These are phyloP conservation scores for Jaminaea rosea DNA, from an alignment of 1,284 basidiomycete genomes.

Conservation along the genomic window DNA sequence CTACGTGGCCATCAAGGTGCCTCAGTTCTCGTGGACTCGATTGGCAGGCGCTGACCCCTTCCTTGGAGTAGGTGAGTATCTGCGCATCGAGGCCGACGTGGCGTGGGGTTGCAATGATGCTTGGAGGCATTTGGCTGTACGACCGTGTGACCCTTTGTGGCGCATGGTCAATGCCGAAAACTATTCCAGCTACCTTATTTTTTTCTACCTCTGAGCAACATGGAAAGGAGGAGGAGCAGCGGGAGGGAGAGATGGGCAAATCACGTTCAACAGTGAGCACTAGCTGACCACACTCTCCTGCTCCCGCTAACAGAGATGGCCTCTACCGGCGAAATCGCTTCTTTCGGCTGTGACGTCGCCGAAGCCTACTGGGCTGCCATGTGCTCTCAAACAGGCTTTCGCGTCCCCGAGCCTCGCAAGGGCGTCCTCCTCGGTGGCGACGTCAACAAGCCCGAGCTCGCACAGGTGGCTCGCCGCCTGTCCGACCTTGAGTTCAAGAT, in stretches of 20 bases:
- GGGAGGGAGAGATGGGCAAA: no score
- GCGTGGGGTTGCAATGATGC: conserved; percentile 6
- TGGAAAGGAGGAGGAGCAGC: no score
- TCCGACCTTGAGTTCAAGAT: conserved; percentile 72
- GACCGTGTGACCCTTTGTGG: neutral
- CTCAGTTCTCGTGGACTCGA: conserved; percentile 98
- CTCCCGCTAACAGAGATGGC: conserved; percentile 70
- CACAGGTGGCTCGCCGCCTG: conserved; percentile 60
- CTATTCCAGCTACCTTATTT: conserved; percentile 11
- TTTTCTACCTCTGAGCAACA: conserved; percentile 7
- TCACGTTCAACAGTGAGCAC: no score
- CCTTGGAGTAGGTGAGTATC: conserved; percentile 75
- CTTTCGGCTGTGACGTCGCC: conserved; percentile 84
- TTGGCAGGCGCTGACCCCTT: conserved; percentile 88
- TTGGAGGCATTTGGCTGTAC: conserved; percentile 13
- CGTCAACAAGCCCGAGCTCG: conserved; percentile 70
- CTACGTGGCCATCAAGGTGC: conserved; percentile 94
- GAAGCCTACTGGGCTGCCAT: conserved; percentile 95
- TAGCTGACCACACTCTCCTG: neutral
- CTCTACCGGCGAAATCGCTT: conserved; percentile 95
- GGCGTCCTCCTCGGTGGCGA: conserved; percentile 81
- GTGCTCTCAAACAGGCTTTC: conserved; percentile 82
- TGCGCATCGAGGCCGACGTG: neutral
- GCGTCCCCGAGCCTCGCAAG: conserved; percentile 67
- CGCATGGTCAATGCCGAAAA: conserved; percentile 9